Base-by-base conservation (phyloP, 805 yeast genomes). In the Candida lessepsii region DNA sequence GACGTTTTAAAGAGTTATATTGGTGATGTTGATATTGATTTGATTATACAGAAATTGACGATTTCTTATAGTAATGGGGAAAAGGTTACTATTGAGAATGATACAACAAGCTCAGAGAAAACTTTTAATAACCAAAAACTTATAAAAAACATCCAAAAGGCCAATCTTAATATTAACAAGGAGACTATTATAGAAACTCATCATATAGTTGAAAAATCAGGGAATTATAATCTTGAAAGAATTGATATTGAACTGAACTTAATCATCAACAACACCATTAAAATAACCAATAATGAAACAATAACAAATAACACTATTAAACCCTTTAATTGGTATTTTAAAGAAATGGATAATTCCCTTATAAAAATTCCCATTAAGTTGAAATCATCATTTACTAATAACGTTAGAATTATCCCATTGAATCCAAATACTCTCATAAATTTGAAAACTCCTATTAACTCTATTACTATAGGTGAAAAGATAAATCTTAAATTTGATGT, bases 401-500 rank as follows among this genome's bases (percentile, higher is more conserved):
- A 45, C 1, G 40, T 60, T 2, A 44, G 37, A 17, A 45, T 58
- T 4, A 28, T 41, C 11, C 61, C 63, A 2, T 38, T 60, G 5
- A 55, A 50, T 25, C 73, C 73, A 9, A 45, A 53, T 4, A 37
- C 65, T 0, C 14, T 29, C 2, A 33, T 57, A 4, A 35, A 46
- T 0, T 17, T 53, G 29, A 35, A 30, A 10, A 28, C 38, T 2
- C 39, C 51, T 1, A 21, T 47, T 2, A 30, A 42, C 2, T 39
- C 53, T 1, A 43, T 61, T 3, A 44, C 61, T 4, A 37, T 66
- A 1, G 70, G 70, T 2, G 73, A 66, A 41, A 58, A 54, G 39
- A 36, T 63, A 2, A 14, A 44, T 0, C 29, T 62, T 0, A 52
- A 59, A 0, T 48, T 63, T 13, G 37, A 38, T 7, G 46, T 63